Base-by-base conservation (phyloP, 306 rosid species). In the Argentina anserina region DNA sequence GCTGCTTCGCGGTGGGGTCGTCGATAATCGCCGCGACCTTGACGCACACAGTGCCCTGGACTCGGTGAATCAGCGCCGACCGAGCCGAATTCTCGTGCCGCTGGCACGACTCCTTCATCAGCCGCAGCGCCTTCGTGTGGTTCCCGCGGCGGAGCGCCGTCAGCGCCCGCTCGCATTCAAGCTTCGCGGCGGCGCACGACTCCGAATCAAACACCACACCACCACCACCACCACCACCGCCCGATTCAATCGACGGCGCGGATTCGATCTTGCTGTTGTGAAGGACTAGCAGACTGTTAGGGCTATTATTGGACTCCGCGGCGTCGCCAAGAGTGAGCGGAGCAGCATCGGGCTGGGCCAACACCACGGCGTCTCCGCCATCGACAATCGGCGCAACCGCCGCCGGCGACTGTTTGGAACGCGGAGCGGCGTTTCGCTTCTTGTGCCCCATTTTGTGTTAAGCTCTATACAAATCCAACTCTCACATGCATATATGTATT, bases 161-260 rank as follows among this genome's bases (percentile, higher is more conserved):
- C 25, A 91, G 90, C 72, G 96, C 96, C 17, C 87, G 83, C 79
- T 94, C 99, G 58, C 97, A 94, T 75, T 95, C 97, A 4, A 79
- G 81, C 87, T 87, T 95, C 77, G 88, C 84, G 17, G 88, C 12
- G 42, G 90, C 78, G 85, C 68, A 80, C 25, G 79, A 77, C 11
- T 85, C 78, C 64, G 75, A 36, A 28, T 29, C 60, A 6, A 56
- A 47, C 55, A 47, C 55, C 23, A 0, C 21, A 21, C 55, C 73
- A 26, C 83, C 56, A 2, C 21, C 73, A 26, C 83, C 56, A 2
- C 21, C 67, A 26, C 83, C 85, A 43, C 87, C 85, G 47, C 87
- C 89, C 15, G 90, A 75, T 74, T 79, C 94, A 36, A 64, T 12
- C 29, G 69, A n/a, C 58, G 84, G 49, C 71, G 52, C 50, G 15